Base-by-base conservation (phyloP, 2,329 filamentous ascomycete genomes). In the Ascochyta lentis region DNA sequence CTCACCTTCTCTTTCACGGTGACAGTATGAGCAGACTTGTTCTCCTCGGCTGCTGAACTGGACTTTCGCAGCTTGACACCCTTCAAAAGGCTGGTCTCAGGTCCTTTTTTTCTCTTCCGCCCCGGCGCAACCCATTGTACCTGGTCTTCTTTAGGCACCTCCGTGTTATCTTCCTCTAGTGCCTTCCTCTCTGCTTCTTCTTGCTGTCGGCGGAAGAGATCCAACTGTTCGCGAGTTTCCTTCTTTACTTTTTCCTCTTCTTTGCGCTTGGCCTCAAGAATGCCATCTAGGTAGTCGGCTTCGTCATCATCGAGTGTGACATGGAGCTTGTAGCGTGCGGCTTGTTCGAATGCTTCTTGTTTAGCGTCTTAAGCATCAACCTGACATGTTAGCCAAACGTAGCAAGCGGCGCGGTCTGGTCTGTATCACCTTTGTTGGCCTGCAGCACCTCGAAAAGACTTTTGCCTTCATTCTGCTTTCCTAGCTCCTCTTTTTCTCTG, bases 321-420 rank as follows among this genome's bases (percentile, higher is more conserved):
- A 77, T 94, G 91, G 67, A 94, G 90, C 68, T 86, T 85, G 48
- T 94, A 79, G 61, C 83, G 83, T 60, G 83, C 84, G 60, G 87
- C 72, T 74, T 94, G 90, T 73, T 92, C 90, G 73, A 92, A 92
- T 94, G 89, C 74, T 93, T 94, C 90, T 77, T 94, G 88, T 76
- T 93, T 93, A 54, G 89, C 89, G 61, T 87, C 90, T 89, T 62
- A 49, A 31, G 29, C 38, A 53, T 56, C 60, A 61, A 67, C 50
- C 72, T 74, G 66, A 67, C 64, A 74, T 71, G 65, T 74, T 58
- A 75, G 65, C 56, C 56, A 31, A 31, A 9, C 27, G 19, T 26
- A 16, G 29, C 10, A 15, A 22, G n/a, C 2, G 4, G 13, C 12
- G 15, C 16, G 3, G 27, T 9, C 44, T 8, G 12, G 39, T 2